A percentile compares a stretch with the other conserved stretches of the same genome.
Evolutionary conservation across 2,329 filamentous ascomycete genomes (phyloP).

Genomic region (Fusarium brevicatenulatum): DNA sequence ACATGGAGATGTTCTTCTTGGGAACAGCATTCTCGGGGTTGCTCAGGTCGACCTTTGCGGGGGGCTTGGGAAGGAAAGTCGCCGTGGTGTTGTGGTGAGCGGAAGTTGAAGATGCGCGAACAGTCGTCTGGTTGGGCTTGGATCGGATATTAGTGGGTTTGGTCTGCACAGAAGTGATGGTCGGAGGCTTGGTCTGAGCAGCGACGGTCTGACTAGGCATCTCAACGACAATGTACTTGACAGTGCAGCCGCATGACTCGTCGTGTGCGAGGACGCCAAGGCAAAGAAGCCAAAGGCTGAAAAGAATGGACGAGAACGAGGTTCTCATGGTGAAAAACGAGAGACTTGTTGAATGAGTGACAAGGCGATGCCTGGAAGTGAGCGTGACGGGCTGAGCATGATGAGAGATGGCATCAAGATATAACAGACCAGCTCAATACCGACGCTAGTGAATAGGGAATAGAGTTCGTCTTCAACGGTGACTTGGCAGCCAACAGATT

Average conservation of each 20-base stretch:
- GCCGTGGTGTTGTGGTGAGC: slow-evolving; percentile 6
- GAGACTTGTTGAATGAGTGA: neutral
- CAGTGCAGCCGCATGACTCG: slow-evolving; percentile 17
- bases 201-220: neutral
- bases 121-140: slow-evolving; percentile 4
- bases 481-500: slow-evolving; percentile 10
- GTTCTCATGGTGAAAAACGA: slow-evolving; percentile 10
- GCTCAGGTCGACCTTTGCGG: neutral
- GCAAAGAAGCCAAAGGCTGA: slow-evolving; percentile 11
- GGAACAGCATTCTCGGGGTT: slow-evolving; percentile 11
- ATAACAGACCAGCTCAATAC: neutral
- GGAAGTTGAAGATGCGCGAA: neutral
- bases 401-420: neutral
- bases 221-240: slow-evolving; percentile 18
- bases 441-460: neutral
- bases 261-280: neutral
- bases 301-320: slow-evolving; percentile 27
- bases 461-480: slow-evolving; percentile 9
- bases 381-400: neutral
- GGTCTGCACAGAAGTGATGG: neutral
- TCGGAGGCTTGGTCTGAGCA: neutral
- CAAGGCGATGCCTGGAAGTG: slow-evolving; percentile 1
- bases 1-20: slow-evolving; percentile 14
- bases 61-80: slow-evolving; percentile 12
- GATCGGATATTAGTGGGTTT: neutral